Conservation (phyloP, 2,329 filamentous ascomycete genomes). For the Diaporthe vaccinii region DNA sequence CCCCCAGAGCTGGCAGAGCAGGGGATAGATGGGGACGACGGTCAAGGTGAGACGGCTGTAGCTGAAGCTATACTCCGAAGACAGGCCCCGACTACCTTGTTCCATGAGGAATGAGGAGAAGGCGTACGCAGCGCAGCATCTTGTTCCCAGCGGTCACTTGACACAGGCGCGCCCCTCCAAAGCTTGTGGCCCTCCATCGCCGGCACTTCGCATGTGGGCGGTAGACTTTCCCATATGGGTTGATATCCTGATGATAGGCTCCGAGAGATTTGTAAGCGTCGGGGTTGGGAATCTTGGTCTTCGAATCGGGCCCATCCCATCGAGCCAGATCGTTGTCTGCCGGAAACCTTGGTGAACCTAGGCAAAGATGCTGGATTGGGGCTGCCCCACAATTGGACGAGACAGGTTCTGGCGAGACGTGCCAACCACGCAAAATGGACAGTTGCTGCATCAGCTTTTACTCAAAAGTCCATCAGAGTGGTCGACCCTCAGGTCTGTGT, state of each 20-base stretch:
- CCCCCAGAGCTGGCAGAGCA: neutral
- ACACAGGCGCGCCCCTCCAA: slow-evolving; percentile 13
- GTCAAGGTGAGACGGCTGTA: slow-evolving; percentile 11
- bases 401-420: neutral
- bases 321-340: slow-evolving; percentile 11
- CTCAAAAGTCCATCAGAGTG: neutral
- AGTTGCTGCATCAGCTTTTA: slow-evolving; percentile 12
- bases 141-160: slow-evolving; percentile 20
- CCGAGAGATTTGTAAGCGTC: slow-evolving; percentile 13
- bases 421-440: slow-evolving; percentile 4
- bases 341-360: slow-evolving; percentile 13
- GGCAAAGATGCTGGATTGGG: neutral
- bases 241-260: slow-evolving; percentile 14
- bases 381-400: neutral
- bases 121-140: slow-evolving; percentile 9
- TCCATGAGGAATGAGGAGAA: slow-evolving; percentile 19
- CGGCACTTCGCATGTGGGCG: slow-evolving; percentile 17
- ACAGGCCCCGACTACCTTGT: neutral
- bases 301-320: slow-evolving; percentile 7
- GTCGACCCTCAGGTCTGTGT: neutral
- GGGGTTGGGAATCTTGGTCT: slow-evolving; percentile 6
- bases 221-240: neutral
- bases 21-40: slow-evolving; percentile 16
- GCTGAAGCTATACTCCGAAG: slow-evolving; percentile 20
- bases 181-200: slow-evolving; percentile 14